Base-by-base conservation (phyloP, 352 stramenopile species). In the Globisporangium paddicum region DNA sequence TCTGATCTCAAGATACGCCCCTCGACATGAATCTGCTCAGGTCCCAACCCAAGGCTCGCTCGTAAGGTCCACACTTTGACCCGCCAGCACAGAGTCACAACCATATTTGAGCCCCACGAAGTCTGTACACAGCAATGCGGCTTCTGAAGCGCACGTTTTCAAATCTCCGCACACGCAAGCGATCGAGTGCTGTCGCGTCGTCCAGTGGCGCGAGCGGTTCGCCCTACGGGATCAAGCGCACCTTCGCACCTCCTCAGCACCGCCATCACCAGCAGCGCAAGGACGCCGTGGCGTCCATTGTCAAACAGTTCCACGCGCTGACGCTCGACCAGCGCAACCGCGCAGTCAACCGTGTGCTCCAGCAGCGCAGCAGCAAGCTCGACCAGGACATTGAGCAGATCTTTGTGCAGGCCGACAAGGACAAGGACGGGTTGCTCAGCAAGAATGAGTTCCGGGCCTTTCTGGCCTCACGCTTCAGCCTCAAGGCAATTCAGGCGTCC, bases 331-430 rank as follows among this genome's bases (percentile, higher is more conserved):
- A 89, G 58, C 72, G 75, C 38, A 77, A 79, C 18, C 76, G 67
- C 11, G 71, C 72, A 13, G 77, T 89, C 26, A 69, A 70, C 0
- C 71, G 78, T 45, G 75, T 88, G 50, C 64, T 85, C 14, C 73
- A 78, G 14, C 72, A 79, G 25, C 66, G 66, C 26, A 75, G 72
- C 42, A 51, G 63, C 38, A 59, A 52, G 13, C 55, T 60, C 41
- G 78, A 76, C 42, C 73, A 87, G 48, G 74, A 90, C 64, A 69
- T 93, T 23, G 79, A 91, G 18, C 69, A 77, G 18, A 69, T 87
- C 42, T 87, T 93, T 45, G 69, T 68, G 28, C 75, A 87, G 41
- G 83, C 82, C 19, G 79, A 93, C 63, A 85, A 81, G 19, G 79
- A 91, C 56, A 72, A 74, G 18, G 79, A 89, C 62, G 81, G 81